Conservation (phyloP, 495 filamentous ascomycete genomes). For the Penicillium nucicola region DNA sequence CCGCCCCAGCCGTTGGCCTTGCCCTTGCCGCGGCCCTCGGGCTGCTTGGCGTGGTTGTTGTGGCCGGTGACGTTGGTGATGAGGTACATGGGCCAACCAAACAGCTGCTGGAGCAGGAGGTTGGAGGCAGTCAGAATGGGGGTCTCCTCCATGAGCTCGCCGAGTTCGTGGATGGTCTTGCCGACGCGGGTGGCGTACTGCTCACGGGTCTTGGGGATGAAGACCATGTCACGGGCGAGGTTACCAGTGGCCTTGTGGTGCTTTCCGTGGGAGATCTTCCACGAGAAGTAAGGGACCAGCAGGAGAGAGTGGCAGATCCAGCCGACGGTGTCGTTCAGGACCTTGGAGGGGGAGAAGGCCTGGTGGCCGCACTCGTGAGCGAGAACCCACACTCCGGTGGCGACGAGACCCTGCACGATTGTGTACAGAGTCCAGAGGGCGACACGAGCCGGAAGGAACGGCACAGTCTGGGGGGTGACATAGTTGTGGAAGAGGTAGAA, state of each 20-base stretch:
- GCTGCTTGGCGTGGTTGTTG: slow-evolving; percentile 81
- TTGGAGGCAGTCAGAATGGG: slow-evolving; percentile 74
- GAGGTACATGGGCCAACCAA: slow-evolving; percentile 86
- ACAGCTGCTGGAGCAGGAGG: slow-evolving; percentile 77
- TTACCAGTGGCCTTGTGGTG: slow-evolving; percentile 96
- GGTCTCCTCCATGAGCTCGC: slow-evolving; percentile 90
- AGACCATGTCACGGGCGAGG: slow-evolving; percentile 96
- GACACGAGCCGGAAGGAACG: slow-evolving; percentile 45
- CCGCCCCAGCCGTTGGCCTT: slow-evolving; percentile 77
- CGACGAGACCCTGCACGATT: slow-evolving; percentile 62
- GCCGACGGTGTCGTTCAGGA: slow-evolving; percentile 80
- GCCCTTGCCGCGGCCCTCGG: slow-evolving; percentile 84
- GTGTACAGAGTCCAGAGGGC: slow-evolving; percentile 60
- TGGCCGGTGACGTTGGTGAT: slow-evolving; percentile 87
- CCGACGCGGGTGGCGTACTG: slow-evolving; percentile 69
- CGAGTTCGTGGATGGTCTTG: slow-evolving; percentile 69
- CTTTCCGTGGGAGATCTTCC: slow-evolving; percentile 91
- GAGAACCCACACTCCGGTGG: slow-evolving; percentile 68
- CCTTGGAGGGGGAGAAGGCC: slow-evolving; percentile 77
- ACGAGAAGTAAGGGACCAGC: slow-evolving; percentile 86
- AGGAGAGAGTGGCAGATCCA: slow-evolving; percentile 80
- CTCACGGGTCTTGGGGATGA: slow-evolving; percentile 82
- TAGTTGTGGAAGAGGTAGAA: slow-evolving; percentile 65
- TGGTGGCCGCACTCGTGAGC: slow-evolving; percentile 74
- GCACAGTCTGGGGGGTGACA: slow-evolving; percentile 61